Evolutionary conservation across 306 rosid species (phyloP), one percentile per base, ranked within the genome.

Genomic region (Potentilla sterilis): DNA sequence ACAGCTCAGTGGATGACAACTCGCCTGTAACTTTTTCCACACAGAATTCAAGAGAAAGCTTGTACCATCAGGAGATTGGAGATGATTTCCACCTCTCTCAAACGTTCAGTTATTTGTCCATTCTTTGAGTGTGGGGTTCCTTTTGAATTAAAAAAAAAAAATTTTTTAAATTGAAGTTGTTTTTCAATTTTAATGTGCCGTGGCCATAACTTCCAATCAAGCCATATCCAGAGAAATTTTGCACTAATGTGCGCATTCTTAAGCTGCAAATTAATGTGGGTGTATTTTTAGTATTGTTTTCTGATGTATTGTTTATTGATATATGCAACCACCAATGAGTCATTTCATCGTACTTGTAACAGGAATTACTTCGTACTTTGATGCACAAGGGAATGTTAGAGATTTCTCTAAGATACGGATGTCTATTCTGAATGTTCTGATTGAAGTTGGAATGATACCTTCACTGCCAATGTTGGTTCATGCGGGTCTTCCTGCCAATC

Each of bases 311-410:
- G 11, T 5, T 73, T 47, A 0, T 38, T 6, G 44, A 0, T n/a
- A 52, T 52, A 67, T 21, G 24, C 54, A 61, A 59, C 18, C 63
- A 41, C 70, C 67, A 24, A 42, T 54, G 71, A 73, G 22, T 69
- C 48, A 11, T 70, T 74, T 24, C 64, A 18, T 64, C 52, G 48
- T 68, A 48, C 78, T 43, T 77, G 2, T 78, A 77, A 82, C 88
- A 95, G 98, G 96, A 77, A 76, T 95, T 43, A 92, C 98, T 2
- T 92, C 98, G 24, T 85, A 84, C 79, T 92, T 88, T 79, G 94
- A 92, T 82, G 86, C 96, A 48, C 84, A 83, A 82, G 97, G 96
- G 85, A 80, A 82, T 21, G 43, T 87, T 61, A 90, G 85, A 77
- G 91, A 90, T 61, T 89, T 87, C 72, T 85, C 61, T 65, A 78